Percentiles rank a stretch among this genome's conserved stretches.
Conservation (phyloP, 139 green algal species). For the Gonium pectorale region DNA sequence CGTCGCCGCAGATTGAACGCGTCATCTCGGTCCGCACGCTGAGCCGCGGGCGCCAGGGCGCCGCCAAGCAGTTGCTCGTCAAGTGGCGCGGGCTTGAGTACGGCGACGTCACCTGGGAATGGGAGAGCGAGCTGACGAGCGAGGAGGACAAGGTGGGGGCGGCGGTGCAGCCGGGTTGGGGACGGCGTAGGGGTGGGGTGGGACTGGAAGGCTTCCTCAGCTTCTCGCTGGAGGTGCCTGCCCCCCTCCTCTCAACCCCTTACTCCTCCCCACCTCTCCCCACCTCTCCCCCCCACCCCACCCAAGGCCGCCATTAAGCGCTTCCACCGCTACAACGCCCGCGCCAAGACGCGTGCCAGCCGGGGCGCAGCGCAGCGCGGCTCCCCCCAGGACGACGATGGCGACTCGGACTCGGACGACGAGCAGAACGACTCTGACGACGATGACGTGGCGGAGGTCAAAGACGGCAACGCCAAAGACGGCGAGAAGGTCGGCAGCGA, state of each 20-base stretch:
- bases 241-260: too few relatives aligned
- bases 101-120: constrained; percentile 85
- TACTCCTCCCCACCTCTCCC: too few relatives aligned
- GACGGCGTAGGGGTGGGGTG: too few relatives aligned
- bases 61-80: constrained; percentile 65
- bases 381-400: too few relatives aligned
- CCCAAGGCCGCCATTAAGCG: constrained; percentile 46
- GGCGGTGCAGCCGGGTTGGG: too few relatives aligned
- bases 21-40: constrained; percentile 36
- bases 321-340: constrained; percentile 33
- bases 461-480: not conserved
- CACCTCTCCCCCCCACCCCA: not conserved
- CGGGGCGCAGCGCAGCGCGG: too few relatives aligned
- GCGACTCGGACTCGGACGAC: not conserved
- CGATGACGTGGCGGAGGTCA: not conserved
- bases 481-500: not conserved
- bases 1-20: constrained; percentile 38
- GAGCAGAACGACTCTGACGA: not conserved
- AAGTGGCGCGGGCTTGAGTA: constrained; percentile 88
- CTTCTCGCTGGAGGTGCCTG: too few relatives aligned
- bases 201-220: too few relatives aligned
- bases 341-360: too few relatives aligned
- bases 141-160: constrained; percentile 18
- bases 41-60: not conserved
- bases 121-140: constrained; percentile 53